A percentile compares a stretch with the other conserved stretches of the same genome.
phyloP scores from a whole-genome alignment of 2,329 filamentous ascomycete genomes.

The Talaromyces sp. region DNA sequence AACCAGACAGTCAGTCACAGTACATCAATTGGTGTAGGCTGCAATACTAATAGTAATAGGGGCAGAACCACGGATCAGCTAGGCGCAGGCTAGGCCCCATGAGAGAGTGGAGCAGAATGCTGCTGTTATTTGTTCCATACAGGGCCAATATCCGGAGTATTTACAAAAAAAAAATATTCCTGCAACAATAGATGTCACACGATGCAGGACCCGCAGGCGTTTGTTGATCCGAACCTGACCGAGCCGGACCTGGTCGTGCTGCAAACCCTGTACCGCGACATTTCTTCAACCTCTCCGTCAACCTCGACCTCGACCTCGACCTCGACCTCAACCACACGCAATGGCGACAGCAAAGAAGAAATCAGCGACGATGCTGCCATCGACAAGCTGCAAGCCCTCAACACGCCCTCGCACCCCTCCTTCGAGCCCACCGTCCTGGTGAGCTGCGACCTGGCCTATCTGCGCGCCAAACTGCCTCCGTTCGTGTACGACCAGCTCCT shows the following conservation, averaged over 20 bases:
- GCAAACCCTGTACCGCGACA: constrained; percentile 9
- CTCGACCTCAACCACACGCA: neutral
- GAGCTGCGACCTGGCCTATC: constrained; percentile 46
- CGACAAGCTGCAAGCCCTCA: constrained; percentile 44
- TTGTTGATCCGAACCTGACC: constrained; percentile 7
- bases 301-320: neutral
- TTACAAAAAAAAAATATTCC: neutral
- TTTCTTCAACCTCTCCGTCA: neutral
- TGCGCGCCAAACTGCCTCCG: constrained; percentile 36
- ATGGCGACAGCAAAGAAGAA: neutral
- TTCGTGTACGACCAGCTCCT: constrained; percentile 43
- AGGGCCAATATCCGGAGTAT: neutral
- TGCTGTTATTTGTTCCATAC: neutral
- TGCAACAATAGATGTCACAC: neutral
- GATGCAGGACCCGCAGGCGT: constrained; percentile 6
- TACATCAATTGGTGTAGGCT: too few relatives aligned
- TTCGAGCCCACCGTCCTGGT: constrained; percentile 55
- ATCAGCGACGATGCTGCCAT: constrained; percentile 20
- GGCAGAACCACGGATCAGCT: neutral
- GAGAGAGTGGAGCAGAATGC: neutral
- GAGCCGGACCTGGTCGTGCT: constrained; percentile 8
- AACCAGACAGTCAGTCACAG: too few relatives aligned
- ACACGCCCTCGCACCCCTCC: constrained; percentile 41
- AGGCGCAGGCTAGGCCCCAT: neutral
- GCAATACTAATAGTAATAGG: too few relatives aligned